phyloP scores from a whole-genome alignment of 768 basidiomycete species.

The Phaffia tasmanica region DNA sequence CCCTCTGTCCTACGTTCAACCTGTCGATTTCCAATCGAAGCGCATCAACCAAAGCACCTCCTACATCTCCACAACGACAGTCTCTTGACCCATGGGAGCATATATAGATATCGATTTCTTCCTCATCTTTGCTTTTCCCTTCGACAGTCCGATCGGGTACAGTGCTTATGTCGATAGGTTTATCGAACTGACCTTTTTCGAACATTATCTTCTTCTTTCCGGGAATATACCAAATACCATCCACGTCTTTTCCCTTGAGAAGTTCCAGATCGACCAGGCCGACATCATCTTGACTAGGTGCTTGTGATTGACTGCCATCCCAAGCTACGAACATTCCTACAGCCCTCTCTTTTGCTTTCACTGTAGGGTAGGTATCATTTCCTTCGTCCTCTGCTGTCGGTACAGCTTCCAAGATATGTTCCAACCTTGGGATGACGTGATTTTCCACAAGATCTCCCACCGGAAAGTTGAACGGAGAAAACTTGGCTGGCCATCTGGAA shows the following conservation, averaged over 20 bases:
- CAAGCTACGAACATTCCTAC: too few species aligned
- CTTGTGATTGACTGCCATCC: not conserved
- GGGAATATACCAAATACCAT: not conserved
- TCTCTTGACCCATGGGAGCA: slow-evolving; percentile 71
- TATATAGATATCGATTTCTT: slow-evolving; percentile 36
- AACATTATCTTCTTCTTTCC: not conserved
- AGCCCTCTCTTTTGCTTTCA: too few species aligned
- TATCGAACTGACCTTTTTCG: not conserved
- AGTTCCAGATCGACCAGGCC: not conserved
- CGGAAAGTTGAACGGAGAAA: not conserved
- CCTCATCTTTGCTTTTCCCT: not conserved
- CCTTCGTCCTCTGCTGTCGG: not conserved
- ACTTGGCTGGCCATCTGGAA: slow-evolving; percentile 15
- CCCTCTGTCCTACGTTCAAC: slow-evolving; percentile 37
- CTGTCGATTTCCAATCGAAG: slow-evolving; percentile 48
- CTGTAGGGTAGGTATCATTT: not conserved
- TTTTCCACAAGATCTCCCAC: not conserved
- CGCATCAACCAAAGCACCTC: slow-evolving; percentile 48
- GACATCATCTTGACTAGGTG: not conserved
- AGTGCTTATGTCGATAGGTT: not conserved
- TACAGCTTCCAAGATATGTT: not conserved
- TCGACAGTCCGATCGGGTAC: not conserved
- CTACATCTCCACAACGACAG: slow-evolving; percentile 63
- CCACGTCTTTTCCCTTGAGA: not conserved
- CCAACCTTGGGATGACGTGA: not conserved